Evolutionary conservation across 2,329 filamentous ascomycete genomes (phyloP), one percentile per base, ranked within the genome.

Genomic region (Cladophialophora immunda): DNA sequence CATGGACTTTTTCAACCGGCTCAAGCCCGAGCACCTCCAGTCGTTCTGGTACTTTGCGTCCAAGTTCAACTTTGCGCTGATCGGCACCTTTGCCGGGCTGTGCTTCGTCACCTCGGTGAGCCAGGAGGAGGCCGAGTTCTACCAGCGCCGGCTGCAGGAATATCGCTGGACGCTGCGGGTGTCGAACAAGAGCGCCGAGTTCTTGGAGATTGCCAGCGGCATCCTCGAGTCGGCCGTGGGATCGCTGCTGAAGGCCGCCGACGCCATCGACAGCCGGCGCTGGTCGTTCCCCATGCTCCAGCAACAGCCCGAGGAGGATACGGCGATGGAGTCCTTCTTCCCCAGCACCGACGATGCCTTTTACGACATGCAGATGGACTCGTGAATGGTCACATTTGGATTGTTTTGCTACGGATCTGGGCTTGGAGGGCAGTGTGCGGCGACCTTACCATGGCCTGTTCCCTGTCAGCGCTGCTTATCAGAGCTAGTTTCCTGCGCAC

Each of bases 1-100:
- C 70, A 97, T 98, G 92, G 94, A 98, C 77, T 97, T 97, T 79
- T 93, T 97, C 73, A 97, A 97, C 79, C 90, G 94, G 0, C 86
- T 98, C 34, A 93, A 91, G 53, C 92, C 93, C 0, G 88, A 90
- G 38, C 94, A 98, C 74, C 85, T 97, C 32, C 89, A 90, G n/a
- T 87, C 92, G 0, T 97, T 97, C 80, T 98, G 94, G 94, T 81
- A 81, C 29, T 80, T 80, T 4, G 77, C 79, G 0, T 78, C 81
- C 4, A 79, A 80, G 57, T 81, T 81, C 13, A 97, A 97, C 79
- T 97, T 98, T 79, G 94, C 94, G 0, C 85, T 98, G 11, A 97
- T 98, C 74, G 94, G 93, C 63, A 97, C 94, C 0, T 98, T 98
- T 77, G 94, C 71, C 1, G 88, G 92, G 15, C 83, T 98, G 11